These are phyloP conservation scores for Aquanectria penicillioides DNA, from an alignment of 2,329 filamentous ascomycete genomes.

Conservation along the genomic window DNA sequence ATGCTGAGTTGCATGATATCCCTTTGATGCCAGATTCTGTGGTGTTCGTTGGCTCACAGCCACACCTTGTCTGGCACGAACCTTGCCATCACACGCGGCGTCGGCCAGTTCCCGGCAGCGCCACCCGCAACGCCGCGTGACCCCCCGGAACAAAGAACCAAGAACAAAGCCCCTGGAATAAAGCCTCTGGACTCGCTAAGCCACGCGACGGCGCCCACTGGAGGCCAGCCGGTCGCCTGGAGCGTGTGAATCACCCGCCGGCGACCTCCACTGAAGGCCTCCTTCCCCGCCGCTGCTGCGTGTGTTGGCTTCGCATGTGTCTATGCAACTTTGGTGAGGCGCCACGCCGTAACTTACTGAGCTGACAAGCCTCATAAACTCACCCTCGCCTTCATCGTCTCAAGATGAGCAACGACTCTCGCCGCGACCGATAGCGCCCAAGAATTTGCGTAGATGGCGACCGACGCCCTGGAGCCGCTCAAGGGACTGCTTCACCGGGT, in stretches of 20 bases:
- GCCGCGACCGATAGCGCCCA: background rate
- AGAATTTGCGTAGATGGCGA: slow-evolving; percentile 1
- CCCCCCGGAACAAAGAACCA: too few species aligned
- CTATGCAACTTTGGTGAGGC: background rate
- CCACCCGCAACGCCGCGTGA: too few species aligned
- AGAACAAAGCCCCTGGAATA: slow-evolving; percentile 3
- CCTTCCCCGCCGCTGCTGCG: background rate
- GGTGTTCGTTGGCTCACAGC: background rate
- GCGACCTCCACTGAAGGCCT: too few species aligned
- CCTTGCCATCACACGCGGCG: too few species aligned
- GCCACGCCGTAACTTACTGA: background rate
- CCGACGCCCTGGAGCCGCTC: slow-evolving; percentile 12
- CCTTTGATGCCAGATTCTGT: background rate
- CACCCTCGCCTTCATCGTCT: background rate
- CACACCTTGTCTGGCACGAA: too few species aligned
- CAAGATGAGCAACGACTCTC: background rate
- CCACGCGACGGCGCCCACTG: background rate
- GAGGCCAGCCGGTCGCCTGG: background rate
- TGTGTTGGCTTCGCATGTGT: slow-evolving; percentile 2
- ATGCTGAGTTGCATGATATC: background rate
- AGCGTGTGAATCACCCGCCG: slow-evolving; percentile 13
- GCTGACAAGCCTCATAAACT: too few species aligned
- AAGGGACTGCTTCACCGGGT: slow-evolving; percentile 15
- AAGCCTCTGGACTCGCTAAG: slow-evolving; percentile 6
- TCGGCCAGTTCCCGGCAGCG: too few species aligned